Base-by-base conservation (phyloP, 768 basidiomycete species). In the Leucosporidium yakuticum region DNA sequence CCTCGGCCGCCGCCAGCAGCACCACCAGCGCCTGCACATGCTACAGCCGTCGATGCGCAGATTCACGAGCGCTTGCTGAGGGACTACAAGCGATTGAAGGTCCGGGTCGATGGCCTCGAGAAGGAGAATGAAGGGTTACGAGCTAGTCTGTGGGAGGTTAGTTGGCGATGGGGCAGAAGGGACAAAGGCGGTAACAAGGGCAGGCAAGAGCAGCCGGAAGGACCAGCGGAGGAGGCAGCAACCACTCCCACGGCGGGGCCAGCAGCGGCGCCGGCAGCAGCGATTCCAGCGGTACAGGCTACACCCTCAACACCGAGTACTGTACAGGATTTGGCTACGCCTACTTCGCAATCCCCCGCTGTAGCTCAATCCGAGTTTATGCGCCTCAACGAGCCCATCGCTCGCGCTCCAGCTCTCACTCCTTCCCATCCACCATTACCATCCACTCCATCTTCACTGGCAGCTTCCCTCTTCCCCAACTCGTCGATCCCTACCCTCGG, bases 111-210 rank as follows among this genome's bases (percentile, higher is more conserved):
- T 12, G 50, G 31, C 21, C 49, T 51, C 32, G 62, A 62, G 50
- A 51, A 53, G 49, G 62, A 62, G 62, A 62, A 62, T 32, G 62
- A 62, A n/a, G 50, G 32, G 48, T 31, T 62, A 20, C 6, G 62
- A 21, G 62, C 50, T 0, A 62, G 62, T 34, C 31, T 62, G 49
- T 62, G 62, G 62, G 62, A 62, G 25, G 48, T 62, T n/a, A 32
- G 29, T 14, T 62, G 62, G 62, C 49, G 62, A 9, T 51, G 20
- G 9, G 53, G 50, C n/a, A 61, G 39, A 58, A 31, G 31, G 51
- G n/a, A 53, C 9, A 53, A 53, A 15, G 21, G 51, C n/a, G 27
- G 27, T 23, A 27, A 53, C 27, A 53, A 53, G 51, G 51, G n/a
- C 51, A 6, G 27, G 51, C 51, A 53, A 53, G 27, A 53, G 23